These are phyloP conservation scores for Hypoxylon subgilvum DNA, from an alignment of 495 filamentous ascomycete genomes.

Conservation along the genomic window DNA sequence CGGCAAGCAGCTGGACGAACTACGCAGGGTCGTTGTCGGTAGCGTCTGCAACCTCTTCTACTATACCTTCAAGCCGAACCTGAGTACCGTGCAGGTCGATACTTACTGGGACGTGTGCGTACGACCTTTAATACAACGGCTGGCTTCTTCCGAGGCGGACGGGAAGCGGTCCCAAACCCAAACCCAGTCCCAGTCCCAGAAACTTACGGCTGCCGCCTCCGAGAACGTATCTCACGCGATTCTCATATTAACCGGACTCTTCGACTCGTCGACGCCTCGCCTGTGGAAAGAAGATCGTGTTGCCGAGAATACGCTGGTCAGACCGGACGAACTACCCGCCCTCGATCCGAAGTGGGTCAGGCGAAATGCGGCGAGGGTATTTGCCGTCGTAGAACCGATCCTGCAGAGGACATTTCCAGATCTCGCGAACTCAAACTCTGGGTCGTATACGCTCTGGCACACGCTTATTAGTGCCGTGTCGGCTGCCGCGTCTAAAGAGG, in stretches of 20 bases:
- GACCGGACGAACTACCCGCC: constrained; percentile 73
- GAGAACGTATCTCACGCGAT: constrained; percentile 54
- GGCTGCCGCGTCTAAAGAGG: constrained; percentile 82
- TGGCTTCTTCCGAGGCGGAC: constrained; percentile 43
- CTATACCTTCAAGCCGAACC: constrained; percentile 78
- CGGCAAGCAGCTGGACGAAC: constrained; percentile 61
- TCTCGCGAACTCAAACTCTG: constrained; percentile 50
- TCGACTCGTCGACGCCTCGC: constrained; percentile 68
- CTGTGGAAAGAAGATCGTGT: constrained; percentile 77
- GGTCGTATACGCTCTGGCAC: constrained; percentile 68
- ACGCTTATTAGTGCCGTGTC: constrained; percentile 71
- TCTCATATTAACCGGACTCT: constrained; percentile 69
- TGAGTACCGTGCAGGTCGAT: constrained; percentile 66
- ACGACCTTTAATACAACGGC: constrained; percentile 55
- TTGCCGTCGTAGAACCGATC: constrained; percentile 68
- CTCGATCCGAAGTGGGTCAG: constrained; percentile 90
- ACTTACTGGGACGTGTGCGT: constrained; percentile 81
- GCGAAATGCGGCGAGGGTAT: constrained; percentile 64
- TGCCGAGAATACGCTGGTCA: constrained; percentile 61
- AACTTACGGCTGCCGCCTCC: constrained; percentile 18
- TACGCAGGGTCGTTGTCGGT: constrained; percentile 65
- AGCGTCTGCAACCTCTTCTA: constrained; percentile 83
- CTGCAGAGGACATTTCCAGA: constrained; percentile 63
- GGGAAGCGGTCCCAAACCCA: constrained; percentile 31
- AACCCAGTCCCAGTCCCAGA: no score